Conservation (phyloP, 2,329 filamentous ascomycete species). For the Claviceps citrina region DNA sequence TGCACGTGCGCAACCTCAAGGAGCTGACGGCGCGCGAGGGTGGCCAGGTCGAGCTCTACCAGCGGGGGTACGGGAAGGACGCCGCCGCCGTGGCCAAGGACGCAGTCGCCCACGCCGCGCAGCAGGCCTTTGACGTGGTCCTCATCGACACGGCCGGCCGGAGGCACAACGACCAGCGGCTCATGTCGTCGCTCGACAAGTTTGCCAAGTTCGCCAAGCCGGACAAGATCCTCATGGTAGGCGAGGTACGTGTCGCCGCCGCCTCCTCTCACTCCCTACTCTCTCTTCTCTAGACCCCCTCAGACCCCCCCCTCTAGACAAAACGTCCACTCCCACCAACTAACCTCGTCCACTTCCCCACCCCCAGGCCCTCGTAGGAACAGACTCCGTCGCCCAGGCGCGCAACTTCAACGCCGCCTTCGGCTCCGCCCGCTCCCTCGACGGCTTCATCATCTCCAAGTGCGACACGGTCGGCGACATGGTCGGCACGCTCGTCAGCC, state of each 20-base stretch:
- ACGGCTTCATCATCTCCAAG: slow-evolving; percentile 97
- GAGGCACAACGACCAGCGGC: slow-evolving; percentile 82
- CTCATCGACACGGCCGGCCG: slow-evolving; percentile 93
- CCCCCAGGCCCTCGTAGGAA: slow-evolving; percentile 67
- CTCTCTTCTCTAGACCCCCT: no score
- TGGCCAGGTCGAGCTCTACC: slow-evolving; percentile 76
- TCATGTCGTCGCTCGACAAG: slow-evolving; percentile 95
- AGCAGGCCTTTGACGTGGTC: slow-evolving; percentile 75
- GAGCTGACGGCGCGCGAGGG: slow-evolving; percentile 77
- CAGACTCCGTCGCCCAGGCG: slow-evolving; percentile 87
- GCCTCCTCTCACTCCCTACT: not conserved
- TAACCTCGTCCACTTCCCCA: no score
- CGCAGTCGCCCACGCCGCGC: slow-evolving; percentile 65
- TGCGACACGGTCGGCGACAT: slow-evolving; percentile 99
- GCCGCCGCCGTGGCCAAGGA: slow-evolving; percentile 91
- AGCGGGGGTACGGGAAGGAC: slow-evolving; percentile 96
- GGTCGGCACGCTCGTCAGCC: slow-evolving; percentile 87
- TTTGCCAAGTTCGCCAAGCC: slow-evolving; percentile 92
- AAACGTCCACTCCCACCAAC: no score
- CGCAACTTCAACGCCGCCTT: slow-evolving; percentile 93
- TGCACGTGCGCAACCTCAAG: slow-evolving; percentile 85
- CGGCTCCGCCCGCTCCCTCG: slow-evolving; percentile 61
- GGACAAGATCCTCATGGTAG: slow-evolving; percentile 97
- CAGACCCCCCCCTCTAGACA: no score
- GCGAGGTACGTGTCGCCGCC: slow-evolving; percentile 28